phyloP scores from a whole-genome alignment of 31 red algal species.

The Pterothamnion heteromorphum region DNA sequence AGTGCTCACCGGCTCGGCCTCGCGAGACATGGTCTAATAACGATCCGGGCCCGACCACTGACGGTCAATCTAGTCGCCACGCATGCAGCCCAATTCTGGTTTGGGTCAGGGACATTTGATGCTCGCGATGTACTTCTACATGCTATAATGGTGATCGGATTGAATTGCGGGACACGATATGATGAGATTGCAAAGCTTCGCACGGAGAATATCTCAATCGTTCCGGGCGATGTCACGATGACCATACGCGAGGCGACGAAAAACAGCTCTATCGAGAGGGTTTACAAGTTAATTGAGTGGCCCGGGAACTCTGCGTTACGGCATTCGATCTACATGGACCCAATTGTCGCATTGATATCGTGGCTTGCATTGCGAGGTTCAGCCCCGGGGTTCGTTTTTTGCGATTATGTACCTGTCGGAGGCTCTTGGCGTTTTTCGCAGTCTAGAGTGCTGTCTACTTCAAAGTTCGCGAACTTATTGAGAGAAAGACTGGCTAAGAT shows the following conservation, averaged over 20 bases:
- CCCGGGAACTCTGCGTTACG: slow-evolving; percentile 40
- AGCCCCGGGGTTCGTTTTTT: not conserved
- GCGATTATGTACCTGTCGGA: not conserved
- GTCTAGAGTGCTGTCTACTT: not conserved
- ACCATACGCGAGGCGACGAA: slow-evolving; percentile 40
- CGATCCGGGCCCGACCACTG: not conserved
- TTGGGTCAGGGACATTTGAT: not conserved
- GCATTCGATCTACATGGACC: slow-evolving; percentile 47
- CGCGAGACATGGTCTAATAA: not conserved
- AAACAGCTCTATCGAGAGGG: slow-evolving; percentile 37
- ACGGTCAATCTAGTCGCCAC: not conserved
- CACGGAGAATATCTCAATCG: slow-evolving; percentile 13
- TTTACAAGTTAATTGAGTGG: slow-evolving; percentile 43
- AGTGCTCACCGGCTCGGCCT: slow-evolving; percentile 13
- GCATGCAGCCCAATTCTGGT: slow-evolving; percentile 21
- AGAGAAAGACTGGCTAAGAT: not conserved
- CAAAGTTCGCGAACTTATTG: not conserved
- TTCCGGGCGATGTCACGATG: not conserved
- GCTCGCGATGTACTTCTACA: slow-evolving; percentile 29
- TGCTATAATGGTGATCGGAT: slow-evolving; percentile 39
- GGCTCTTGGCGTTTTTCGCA: not conserved
- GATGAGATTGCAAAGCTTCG: slow-evolving; percentile 47
- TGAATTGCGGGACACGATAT: slow-evolving; percentile 44
- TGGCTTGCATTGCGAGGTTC: slow-evolving; percentile 16
- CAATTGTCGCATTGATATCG: slow-evolving; percentile 27